Conservation (phyloP, 2,329 filamentous ascomycete species). For the Talaromyces sp. region DNA sequence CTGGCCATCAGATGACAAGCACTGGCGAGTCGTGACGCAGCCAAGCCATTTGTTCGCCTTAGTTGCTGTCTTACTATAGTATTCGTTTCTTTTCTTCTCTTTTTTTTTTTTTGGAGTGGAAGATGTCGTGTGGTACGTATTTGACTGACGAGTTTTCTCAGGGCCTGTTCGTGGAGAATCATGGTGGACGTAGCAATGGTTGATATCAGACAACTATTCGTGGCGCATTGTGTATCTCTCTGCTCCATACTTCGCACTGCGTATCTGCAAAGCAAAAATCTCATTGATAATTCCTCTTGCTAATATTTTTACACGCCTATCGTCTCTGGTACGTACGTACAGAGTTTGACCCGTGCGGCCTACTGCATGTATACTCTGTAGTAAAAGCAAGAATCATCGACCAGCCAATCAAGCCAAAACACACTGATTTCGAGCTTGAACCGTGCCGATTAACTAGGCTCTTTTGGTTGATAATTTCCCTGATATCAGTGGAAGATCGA, state of each 20-base stretch:
- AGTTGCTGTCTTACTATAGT: not conserved
- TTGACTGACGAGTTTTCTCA: not conserved
- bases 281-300: constrained; percentile 4
- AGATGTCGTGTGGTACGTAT: not conserved
- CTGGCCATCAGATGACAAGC: constrained; percentile 7
- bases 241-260: not conserved
- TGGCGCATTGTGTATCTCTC: not conserved
- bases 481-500: not conserved
- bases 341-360: not conserved
- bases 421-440: not conserved
- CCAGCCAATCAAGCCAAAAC: not conserved
- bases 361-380: not conserved
- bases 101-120: not conserved
- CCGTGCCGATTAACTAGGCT: not conserved
- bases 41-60: constrained; percentile 2
- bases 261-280: not conserved
- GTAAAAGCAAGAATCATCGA: not conserved
- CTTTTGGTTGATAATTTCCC: not conserved
- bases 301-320: not conserved
- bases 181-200: not conserved
- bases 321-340: not conserved
- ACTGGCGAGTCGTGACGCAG: not conserved
- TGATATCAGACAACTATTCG: not conserved
- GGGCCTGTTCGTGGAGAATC: not conserved
- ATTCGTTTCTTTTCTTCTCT: no score